Evolutionary conservation across 192 early-diverging fungal genomes (phyloP).

Genomic region (Lobosporangium transversale): DNA sequence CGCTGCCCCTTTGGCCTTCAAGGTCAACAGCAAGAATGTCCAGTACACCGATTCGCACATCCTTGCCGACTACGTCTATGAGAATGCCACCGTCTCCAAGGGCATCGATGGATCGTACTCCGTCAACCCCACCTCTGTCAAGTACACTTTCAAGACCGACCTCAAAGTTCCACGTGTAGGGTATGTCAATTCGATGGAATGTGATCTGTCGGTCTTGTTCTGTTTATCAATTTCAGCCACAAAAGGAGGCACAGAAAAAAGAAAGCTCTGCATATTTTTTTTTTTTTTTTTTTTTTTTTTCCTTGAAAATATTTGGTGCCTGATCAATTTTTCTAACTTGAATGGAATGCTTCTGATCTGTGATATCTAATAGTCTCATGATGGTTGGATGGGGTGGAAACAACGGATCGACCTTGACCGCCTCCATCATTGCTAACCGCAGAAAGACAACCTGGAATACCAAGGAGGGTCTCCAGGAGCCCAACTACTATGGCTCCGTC

Average conservation of each 20-base stretch:
- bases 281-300: constrained; percentile 7
- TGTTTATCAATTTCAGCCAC: too few relatives aligned
- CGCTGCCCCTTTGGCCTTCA: constrained; percentile 72
- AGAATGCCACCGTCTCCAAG: constrained; percentile 84
- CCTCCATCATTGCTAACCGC: constrained; percentile 96
- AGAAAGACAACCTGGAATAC: constrained; percentile 89
- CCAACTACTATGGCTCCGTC: constrained; percentile 98
- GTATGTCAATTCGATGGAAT: too few relatives aligned
- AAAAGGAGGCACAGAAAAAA: too few relatives aligned
- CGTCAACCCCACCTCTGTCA: constrained; percentile 86
- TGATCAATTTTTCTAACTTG: too few relatives aligned
- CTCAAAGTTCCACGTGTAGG: constrained; percentile 83
- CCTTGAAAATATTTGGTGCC: constrained; percentile 30
- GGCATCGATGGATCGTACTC: constrained; percentile 72
- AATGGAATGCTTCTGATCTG: too few relatives aligned
- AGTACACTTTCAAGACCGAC: constrained; percentile 91
- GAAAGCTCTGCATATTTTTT: not conserved
- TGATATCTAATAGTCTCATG: constrained; percentile 78
- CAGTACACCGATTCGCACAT: constrained; percentile 84
- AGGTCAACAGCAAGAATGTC: constrained; percentile 91
- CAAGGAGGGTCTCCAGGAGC: constrained; percentile 88
- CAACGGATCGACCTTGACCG: constrained; percentile 98
- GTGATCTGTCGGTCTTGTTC: too few relatives aligned
- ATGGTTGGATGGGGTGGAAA: constrained; percentile 99
- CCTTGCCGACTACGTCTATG: constrained; percentile 88